Evolutionary conservation across 345 rosid species (phyloP).

Genomic region (Eucalyptus erythrocorys): DNA sequence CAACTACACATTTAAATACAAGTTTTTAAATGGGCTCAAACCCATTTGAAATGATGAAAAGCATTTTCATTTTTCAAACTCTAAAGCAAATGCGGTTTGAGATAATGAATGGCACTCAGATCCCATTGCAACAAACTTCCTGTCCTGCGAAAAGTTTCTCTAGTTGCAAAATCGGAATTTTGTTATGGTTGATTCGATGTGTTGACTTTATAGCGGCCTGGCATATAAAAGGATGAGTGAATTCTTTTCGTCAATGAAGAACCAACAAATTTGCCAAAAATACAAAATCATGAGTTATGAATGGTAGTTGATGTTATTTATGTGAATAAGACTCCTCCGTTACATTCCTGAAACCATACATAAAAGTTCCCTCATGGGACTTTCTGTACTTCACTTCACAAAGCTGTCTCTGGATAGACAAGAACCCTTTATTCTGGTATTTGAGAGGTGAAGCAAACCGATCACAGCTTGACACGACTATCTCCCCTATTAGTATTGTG

Average conservation of each 20-base stretch:
- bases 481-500: not conserved
- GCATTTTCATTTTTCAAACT: not conserved
- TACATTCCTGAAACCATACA: not conserved
- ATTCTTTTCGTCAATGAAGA: not conserved
- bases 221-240: not conserved
- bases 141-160: not conserved
- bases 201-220: not conserved
- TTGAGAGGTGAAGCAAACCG: not conserved
- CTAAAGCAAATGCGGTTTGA: not conserved
- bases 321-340: not conserved
- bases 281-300: not conserved
- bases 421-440: constrained; percentile 21
- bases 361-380: not conserved
- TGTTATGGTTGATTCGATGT: not conserved
- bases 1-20: not conserved
- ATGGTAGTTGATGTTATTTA: not conserved
- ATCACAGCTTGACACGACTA: not conserved
- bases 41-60: not conserved
- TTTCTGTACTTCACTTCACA: not conserved
- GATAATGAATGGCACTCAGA: not conserved
- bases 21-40: not conserved
- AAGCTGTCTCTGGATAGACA: not conserved
- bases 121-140: not conserved
- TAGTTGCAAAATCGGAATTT: not conserved
- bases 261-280: not conserved